Percentiles rank a stretch among this genome's conserved stretches.
phyloP scores from a whole-genome alignment of 1,284 basidiomycete species.

The Polyporus tsugae region DNA sequence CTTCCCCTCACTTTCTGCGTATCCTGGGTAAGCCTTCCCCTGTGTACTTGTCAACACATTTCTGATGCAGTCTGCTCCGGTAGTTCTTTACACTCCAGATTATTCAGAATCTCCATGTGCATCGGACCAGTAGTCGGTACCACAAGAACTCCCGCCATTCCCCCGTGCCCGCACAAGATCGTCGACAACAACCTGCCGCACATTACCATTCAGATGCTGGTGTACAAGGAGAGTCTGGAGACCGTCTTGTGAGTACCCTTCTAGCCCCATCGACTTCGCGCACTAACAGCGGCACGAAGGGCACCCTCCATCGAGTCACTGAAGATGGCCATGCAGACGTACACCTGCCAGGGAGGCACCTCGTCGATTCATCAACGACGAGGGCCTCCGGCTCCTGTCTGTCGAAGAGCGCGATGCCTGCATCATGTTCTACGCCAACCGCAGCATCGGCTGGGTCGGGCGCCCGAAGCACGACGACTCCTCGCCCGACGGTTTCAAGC shows the following conservation, averaged over 20 bases:
- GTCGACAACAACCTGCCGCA: slow-evolving; percentile 57
- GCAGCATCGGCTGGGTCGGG: slow-evolving; percentile 86
- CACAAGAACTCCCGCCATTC: slow-evolving; percentile 54
- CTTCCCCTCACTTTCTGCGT: slow-evolving; percentile 55
- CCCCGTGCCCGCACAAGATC: slow-evolving; percentile 50
- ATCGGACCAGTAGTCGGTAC: slow-evolving; percentile 60
- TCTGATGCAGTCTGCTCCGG: slow-evolving; percentile 19
- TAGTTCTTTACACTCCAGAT: slow-evolving; percentile 48
- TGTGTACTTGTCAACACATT: background rate
- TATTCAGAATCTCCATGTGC: slow-evolving; percentile 50
- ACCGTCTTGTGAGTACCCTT: slow-evolving; percentile 44
- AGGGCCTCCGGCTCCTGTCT: slow-evolving; percentile 59
- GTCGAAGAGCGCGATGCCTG: slow-evolving; percentile 71
- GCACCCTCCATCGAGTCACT: slow-evolving; percentile 55
- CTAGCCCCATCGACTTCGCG: background rate
- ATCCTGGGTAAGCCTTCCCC: slow-evolving; percentile 41
- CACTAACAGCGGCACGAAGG: slow-evolving; percentile 27
- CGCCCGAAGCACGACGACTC: slow-evolving; percentile 71
- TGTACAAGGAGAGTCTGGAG: too few species aligned
- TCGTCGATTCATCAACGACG: slow-evolving; percentile 63
- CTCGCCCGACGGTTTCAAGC: slow-evolving; percentile 70
- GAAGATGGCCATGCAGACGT: slow-evolving; percentile 55
- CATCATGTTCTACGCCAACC: slow-evolving; percentile 79
- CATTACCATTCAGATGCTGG: slow-evolving; percentile 63
- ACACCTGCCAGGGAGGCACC: slow-evolving; percentile 61